Base-by-base conservation (phyloP, 2,329 filamentous ascomycete genomes). In the Botrytis medusae region DNA sequence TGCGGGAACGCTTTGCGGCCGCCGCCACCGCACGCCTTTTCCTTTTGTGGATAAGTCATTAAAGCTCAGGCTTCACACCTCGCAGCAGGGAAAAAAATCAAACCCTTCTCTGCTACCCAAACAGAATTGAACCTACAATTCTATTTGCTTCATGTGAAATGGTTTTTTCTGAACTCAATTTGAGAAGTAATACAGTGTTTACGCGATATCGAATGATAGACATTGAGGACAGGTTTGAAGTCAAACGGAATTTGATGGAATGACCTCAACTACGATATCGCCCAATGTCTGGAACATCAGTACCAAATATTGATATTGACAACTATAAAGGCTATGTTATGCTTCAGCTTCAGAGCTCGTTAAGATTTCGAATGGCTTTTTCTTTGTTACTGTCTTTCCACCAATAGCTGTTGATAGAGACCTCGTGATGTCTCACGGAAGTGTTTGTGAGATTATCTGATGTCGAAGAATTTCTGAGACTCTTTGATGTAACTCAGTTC, bases 1-100 rank as follows among this genome's bases (percentile, higher is more conserved):
- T 57, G n/a, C 29, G 51, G 51, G 14, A 57, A 29, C 22, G 60
- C 22, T 62, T 62, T 62, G 60, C 60, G 60, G 60, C 60, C 60
- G 60, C 60, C 1, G 3, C 2, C 18, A n/a, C 60, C 60, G 60
- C 34, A 3, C 22, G 25, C 37, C 5, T 62, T 62, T 62, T 18
- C 34, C 12, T 62, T 40, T 61, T 40, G 22, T 40, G 59, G 34
- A n/a, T 16, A 22, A 61, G 32, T 61, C 59, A 37, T 32, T 61
- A 25, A 40, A n/a, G 34, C 25, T 40, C 34, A 40, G 34, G 34
- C 34, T 40, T n/a, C 22, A 40, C 59, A 37, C 22, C 20, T 40
- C 60, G 22, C 34, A 62, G 34, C 48, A 51, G 51, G n/a, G 29
- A 29, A 57, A 59, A 59, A 40, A 9, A 18, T 62, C 22, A 61